Conservation (phyloP, 73 alveolate genomes). For the Symbiodinium natans region DNA sequence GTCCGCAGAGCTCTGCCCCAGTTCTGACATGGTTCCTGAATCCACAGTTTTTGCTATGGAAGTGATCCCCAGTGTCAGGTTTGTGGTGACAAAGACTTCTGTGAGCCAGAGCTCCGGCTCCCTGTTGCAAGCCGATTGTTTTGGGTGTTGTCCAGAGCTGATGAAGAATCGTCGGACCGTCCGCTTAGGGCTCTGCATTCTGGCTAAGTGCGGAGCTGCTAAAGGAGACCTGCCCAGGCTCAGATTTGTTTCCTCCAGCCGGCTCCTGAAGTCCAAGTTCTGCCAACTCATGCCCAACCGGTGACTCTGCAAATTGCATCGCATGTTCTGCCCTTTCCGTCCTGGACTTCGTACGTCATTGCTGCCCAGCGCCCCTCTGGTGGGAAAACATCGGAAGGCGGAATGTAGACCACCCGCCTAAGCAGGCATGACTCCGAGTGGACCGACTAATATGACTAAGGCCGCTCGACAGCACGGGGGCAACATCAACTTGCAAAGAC, state of each 20-base stretch:
- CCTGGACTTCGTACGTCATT: slow-evolving; percentile 84
- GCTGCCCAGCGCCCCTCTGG: slow-evolving; percentile 94
- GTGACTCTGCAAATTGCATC: no score
- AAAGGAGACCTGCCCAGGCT: slow-evolving; percentile 82
- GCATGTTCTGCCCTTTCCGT: neutral
- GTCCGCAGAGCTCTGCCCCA: no score
- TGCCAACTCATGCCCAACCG: no score
- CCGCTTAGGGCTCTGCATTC: no score
- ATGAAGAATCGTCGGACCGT: no score
- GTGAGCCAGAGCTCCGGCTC: no score
- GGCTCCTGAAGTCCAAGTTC: slow-evolving; percentile 24
- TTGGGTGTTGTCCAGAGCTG: no score
- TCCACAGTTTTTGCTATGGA: no score
- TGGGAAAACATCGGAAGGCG: slow-evolving; percentile 90
- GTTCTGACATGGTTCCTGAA: no score
- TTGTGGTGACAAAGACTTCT: no score
- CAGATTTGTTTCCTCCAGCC: slow-evolving; percentile 30
- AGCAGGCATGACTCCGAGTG: neutral
- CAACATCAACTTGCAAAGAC: neutral
- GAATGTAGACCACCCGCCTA: slow-evolving; percentile 90
- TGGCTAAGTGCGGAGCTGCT: slow-evolving; percentile 7
- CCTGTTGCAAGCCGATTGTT: no score
- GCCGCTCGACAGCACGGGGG: neutral
- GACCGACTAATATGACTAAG: neutral
- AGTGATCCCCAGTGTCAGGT: no score